Percentiles rank a stretch among this genome's conserved stretches.
Evolutionary conservation across 2,329 filamentous ascomycete genomes (phyloP).

Genomic region (Monascus ruber): DNA sequence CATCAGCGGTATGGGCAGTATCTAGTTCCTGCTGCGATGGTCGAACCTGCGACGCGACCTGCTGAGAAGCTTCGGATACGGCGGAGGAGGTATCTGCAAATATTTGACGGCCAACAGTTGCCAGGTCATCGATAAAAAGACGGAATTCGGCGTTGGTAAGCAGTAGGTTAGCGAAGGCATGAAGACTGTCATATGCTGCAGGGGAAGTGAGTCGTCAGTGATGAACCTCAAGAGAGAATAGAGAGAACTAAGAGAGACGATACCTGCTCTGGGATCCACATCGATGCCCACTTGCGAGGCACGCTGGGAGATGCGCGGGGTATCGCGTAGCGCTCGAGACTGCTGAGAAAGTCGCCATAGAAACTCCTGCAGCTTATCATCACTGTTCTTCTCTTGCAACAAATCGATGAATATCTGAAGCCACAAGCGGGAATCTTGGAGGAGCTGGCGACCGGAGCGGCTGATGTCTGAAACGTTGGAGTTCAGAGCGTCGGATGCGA

Average conservation of each 20-base stretch:
- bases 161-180: constrained; percentile 72
- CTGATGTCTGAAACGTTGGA: constrained; percentile 64
- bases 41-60: constrained; percentile 62
- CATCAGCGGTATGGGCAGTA: constrained; percentile 37
- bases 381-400: constrained; percentile 66
- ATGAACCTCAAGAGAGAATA: background rate
- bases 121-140: constrained; percentile 69
- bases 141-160: constrained; percentile 86
- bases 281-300: constrained; percentile 53
- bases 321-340: constrained; percentile 58
- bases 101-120: constrained; percentile 67
- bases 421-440: constrained; percentile 61
- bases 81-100: constrained; percentile 78
- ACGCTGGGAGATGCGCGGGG: constrained; percentile 49
- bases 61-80: constrained; percentile 61
- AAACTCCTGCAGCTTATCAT: constrained; percentile 84
- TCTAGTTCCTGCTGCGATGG: constrained; percentile 51
- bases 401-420: constrained; percentile 72
- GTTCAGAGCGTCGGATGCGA: constrained; percentile 69
- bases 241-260: constrained; percentile 1
- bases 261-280: constrained; percentile 61
- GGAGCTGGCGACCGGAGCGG: constrained; percentile 60
- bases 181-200: constrained; percentile 66
- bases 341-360: constrained; percentile 66
- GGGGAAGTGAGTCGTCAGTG: background rate